Evolutionary conservation across 352 stramenopile genomes (phyloP), one percentile per base, ranked within the genome.

Genomic region (Phytophthora citrophthora): DNA sequence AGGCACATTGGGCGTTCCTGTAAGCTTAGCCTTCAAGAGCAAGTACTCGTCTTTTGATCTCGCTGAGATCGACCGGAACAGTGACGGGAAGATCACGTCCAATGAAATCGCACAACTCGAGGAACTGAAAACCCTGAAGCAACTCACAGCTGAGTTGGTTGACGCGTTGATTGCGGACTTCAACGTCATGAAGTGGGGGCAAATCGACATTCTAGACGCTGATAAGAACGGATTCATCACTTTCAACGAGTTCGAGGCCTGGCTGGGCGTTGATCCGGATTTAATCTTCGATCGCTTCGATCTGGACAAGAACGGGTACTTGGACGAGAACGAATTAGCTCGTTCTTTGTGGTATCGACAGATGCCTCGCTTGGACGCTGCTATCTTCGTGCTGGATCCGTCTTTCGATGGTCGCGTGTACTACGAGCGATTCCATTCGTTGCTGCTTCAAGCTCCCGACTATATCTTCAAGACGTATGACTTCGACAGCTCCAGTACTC

Each of bases 221-320:
- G 54, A 95, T 47, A 53, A 41, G 9, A 68, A 92, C 49, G 77
- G 72, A 3, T 29, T 70, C 27, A 91, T 95, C 61, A 91, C 74
- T 0, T 94, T 82, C 48, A 16, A 27, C 0, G 87, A 95, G 55
- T 95, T 95, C 49, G 70, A 83, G 16, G 44, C 27, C 5, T 95
- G 87, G 87, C 34, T 95, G 31, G 84, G 84, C 1, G 18, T 84
- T 10, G 87, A 95, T 54, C 76, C 85, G 5, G 87, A 87, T 40
- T 49, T 95, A n/a, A 53, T 94, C 49, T 95, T 95, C 53, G 87
- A 94, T 41, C 74, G 73, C 32, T 95, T 91, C 51, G 87, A 95
- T 40, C 38, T 93, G 31, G 87, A 95, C 76, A 95, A 95, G 60
- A 93, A 82, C 39, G 87, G 85, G 1, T 94, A 84, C 40, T 54